Conservation (phyloP, 257 asterid species). For the Schizonepeta tenuifolia region DNA sequence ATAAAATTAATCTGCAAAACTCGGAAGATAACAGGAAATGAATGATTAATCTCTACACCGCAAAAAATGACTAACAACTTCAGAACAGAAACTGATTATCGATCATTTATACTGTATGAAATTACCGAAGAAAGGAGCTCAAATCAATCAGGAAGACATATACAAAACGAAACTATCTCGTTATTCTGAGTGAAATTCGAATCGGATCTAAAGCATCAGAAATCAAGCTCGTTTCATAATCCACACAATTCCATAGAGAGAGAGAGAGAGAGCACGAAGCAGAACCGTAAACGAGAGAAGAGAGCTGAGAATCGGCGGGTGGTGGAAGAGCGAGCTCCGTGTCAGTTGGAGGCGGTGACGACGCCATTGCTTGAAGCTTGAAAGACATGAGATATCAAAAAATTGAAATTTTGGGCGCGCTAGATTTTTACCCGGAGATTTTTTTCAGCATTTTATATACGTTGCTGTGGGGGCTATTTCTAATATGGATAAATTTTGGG, state of each 20-base stretch:
- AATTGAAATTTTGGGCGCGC: slow-evolving; percentile 36
- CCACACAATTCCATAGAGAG: too few relatives aligned
- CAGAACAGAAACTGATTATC: slow-evolving; percentile 7
- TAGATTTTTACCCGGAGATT: background rate
- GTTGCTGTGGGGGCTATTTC: slow-evolving; percentile 14
- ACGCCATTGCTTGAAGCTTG: slow-evolving; percentile 42
- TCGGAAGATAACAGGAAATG: background rate
- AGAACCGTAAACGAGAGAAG: slow-evolving; percentile 70
- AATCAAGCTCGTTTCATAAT: slow-evolving; percentile 3
- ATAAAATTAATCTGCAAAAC: background rate
- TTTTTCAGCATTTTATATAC: slow-evolving; percentile 25
- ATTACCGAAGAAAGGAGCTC: background rate
- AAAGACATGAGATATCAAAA: slow-evolving; percentile 18
- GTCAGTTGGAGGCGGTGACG: slow-evolving; percentile 51
- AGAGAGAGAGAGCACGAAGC: slow-evolving; percentile 5
- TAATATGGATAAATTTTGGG: slow-evolving; percentile 8
- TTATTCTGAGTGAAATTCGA: slow-evolving; percentile 4
- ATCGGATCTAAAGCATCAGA: slow-evolving; percentile 16
- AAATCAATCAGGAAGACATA: slow-evolving; percentile 6
- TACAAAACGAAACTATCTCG: background rate
- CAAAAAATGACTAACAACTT: background rate
- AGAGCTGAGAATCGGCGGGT: slow-evolving; percentile 65
- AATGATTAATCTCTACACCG: background rate
- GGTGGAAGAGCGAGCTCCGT: slow-evolving; percentile 40
- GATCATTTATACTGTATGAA: background rate